Base-by-base conservation (phyloP, 202 grass and related monocot genomes). In the Miscanthus sacchariflorus region DNA sequence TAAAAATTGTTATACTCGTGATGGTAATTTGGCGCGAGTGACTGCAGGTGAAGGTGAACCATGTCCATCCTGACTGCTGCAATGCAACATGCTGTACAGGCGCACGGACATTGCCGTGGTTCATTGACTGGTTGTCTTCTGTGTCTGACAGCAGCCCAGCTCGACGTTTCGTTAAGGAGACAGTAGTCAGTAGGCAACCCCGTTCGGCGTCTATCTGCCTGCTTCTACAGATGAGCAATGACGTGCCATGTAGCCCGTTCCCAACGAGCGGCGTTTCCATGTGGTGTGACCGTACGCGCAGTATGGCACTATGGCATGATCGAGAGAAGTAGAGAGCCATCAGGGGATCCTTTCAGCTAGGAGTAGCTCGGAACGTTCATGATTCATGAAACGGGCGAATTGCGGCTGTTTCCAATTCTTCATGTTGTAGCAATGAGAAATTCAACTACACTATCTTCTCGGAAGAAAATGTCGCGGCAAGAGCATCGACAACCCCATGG, bases 401-500 rank as follows among this genome's bases (percentile, higher is more conserved):
- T 44, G 42, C 8, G 52, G 46, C 27, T 35, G 18, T 33, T 52
- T 82, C 80, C 44, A 12, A 12, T 82, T 14, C 4, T 76, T 4
- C 12, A 74, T 76, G 72, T 49, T 1, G 0, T 45, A 69, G 9
- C 28, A n/a, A 72, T 19, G 21, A 3, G 14, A 72, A 74, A 42
- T 44, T 2, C 39, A 74, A 40, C 19, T 46, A 84, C 15, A 43
- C 6, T 23, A 59, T 83, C 19, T 36, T 90, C 28, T 44, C 9
- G 21, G 68, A 46, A 49, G 36, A 56, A 81, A 93, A 88, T 49
- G 25, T 21, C 8, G 69, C 48, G 1, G 87, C 86, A 9, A 98
- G 87, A 71, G 92, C 87, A 63, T 93, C 94, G 2, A 96, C 38
- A 59, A 98, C 89, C 3, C 94, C 94, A 40, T 89, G 48, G 76